A percentile compares a stretch with the other conserved stretches of the same genome.
Conservation (phyloP, 2,329 filamentous ascomycete genomes). For the Alternaria novae-zelandiae region DNA sequence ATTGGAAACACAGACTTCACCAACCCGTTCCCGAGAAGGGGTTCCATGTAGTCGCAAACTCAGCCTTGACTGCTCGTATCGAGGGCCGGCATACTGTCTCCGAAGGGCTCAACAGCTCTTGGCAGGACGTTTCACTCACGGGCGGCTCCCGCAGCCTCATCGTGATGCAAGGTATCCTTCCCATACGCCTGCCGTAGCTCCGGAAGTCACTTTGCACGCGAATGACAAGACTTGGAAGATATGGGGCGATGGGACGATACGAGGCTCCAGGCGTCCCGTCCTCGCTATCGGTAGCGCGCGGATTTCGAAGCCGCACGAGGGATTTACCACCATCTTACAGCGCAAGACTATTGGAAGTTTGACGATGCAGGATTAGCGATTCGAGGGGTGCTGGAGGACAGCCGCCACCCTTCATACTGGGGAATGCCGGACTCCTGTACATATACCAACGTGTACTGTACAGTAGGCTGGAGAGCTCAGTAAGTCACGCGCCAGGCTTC, state of each 20-base stretch:
- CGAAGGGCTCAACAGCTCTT: slow-evolving; percentile 52
- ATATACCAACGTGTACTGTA: slow-evolving; percentile 61
- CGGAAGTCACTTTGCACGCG: too few relatives aligned
- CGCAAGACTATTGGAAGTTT: slow-evolving; percentile 60
- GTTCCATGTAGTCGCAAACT: slow-evolving; percentile 58
- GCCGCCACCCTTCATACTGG: slow-evolving; percentile 64
- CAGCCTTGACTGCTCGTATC: slow-evolving; percentile 55
- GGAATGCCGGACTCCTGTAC: slow-evolving; percentile 55
- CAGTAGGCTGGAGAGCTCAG: slow-evolving; percentile 58
- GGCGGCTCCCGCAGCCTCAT: slow-evolving; percentile 36
- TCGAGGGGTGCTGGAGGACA: slow-evolving; percentile 58
- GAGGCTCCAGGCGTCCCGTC: slow-evolving; percentile 40
- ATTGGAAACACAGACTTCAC: slow-evolving; percentile 59
- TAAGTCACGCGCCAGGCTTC: slow-evolving; percentile 39
- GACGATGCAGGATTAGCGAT: slow-evolving; percentile 61
- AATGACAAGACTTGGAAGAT: slow-evolving; percentile 33
- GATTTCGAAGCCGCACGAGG: slow-evolving; percentile 18
- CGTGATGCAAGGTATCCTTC: slow-evolving; percentile 37
- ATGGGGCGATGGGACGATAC: slow-evolving; percentile 38
- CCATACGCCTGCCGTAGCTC: slow-evolving; percentile 23
- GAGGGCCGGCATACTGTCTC: slow-evolving; percentile 61
- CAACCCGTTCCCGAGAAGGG: slow-evolving; percentile 54
- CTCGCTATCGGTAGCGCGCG: slow-evolving; percentile 39
- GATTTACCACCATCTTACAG: slow-evolving; percentile 51
- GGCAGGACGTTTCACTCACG: slow-evolving; percentile 34